phyloP scores from a whole-genome alignment of 1,284 basidiomycete species.

The Tilletiopsis washingtonensis region DNA sequence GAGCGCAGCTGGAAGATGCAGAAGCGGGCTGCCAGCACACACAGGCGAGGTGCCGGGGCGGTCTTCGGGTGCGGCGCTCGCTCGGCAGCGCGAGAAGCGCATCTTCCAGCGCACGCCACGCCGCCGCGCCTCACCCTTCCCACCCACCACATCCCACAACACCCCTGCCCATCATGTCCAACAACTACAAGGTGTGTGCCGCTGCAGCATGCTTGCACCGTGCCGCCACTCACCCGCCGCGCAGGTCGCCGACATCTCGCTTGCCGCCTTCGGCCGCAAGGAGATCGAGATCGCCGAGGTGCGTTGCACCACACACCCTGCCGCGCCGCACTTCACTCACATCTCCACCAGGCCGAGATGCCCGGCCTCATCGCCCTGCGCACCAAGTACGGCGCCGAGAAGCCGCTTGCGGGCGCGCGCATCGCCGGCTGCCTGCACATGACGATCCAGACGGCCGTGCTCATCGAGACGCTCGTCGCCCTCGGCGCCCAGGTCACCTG shows the following conservation, averaged over 20 bases:
- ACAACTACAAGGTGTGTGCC: conserved; percentile 9
- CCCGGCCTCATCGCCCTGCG: conserved; percentile 46
- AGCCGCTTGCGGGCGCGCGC: conserved; percentile 90
- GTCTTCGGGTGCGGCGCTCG: too few relatives aligned
- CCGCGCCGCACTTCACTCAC: not conserved
- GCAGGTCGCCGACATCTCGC: conserved; percentile 69
- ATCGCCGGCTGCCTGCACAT: conserved; percentile 69
- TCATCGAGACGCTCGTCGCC: conserved; percentile 59
- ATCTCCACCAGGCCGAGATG: conserved; percentile 33
- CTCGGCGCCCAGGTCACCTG: conserved; percentile 96
- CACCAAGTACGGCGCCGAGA: conserved; percentile 63
- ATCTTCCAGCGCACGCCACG: too few relatives aligned
- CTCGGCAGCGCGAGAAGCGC: too few relatives aligned
- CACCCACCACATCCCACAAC: not conserved
- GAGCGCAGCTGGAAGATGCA: too few relatives aligned
- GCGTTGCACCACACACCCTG: conserved; percentile 5
- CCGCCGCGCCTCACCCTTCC: not conserved
- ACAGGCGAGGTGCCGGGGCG: too few relatives aligned
- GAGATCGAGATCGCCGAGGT: conserved; percentile 97
- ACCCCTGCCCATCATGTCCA: conserved; percentile 8
- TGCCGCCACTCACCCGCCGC: not conserved
- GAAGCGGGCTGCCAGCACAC: too few relatives aligned
- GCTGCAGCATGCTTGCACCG: not conserved
- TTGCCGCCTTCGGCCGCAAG: conserved; percentile 94
- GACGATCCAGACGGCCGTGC: conserved; percentile 75